Evolutionary conservation across 23 red algal species (phyloP), one percentile per base, ranked within the genome.

Genomic region (Gracilaria gracilis): DNA sequence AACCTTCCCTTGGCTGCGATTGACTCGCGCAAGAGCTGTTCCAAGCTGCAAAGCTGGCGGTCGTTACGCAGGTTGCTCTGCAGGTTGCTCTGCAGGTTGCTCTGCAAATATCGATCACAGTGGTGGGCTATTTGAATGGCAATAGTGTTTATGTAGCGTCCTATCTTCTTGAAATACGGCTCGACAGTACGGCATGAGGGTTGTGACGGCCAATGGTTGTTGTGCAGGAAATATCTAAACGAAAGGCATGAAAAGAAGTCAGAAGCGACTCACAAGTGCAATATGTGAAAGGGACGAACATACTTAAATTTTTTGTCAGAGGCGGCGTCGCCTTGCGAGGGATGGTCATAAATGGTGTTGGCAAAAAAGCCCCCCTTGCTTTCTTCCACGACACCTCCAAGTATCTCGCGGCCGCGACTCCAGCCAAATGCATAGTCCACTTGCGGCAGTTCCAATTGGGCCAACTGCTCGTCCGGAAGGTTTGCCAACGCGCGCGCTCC

Each of bases 281-380:
- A 55, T 20, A 46, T 11, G 4, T 46, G 5, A 7, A 11, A 46
- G 42, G 42, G 42, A 46, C 42, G 42, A 67, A 75, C 84, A 23
- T 88, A 88, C 84, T 32, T 59, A 31, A 57, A 88, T 54, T 88
- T 58, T 14, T 57, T 1, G 46, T 70, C 42, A 32, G 77, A 65
- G 48, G 57, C 21, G 14, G n/a, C 6, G 20, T 33, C 4, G 42
- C 21, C 38, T 21, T 49, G 28, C 11, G 90, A 46, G 13, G 90
- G 90, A 51, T 93, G 28, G 40, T 93, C 90, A 61, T 75, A 64
- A 8, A 93, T 36, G 14, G 90, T 80, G 72, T 93, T 93, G 28
- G 90, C 90, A 53, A 86, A 93, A 55, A 84, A 93, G 71, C 80
- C 79, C 19, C 81, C 90, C 66, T 93, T 93, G 61, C 27, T 74